phyloP scores from a whole-genome alignment of 306 rosid genomes.

The Neltuma alba region DNA sequence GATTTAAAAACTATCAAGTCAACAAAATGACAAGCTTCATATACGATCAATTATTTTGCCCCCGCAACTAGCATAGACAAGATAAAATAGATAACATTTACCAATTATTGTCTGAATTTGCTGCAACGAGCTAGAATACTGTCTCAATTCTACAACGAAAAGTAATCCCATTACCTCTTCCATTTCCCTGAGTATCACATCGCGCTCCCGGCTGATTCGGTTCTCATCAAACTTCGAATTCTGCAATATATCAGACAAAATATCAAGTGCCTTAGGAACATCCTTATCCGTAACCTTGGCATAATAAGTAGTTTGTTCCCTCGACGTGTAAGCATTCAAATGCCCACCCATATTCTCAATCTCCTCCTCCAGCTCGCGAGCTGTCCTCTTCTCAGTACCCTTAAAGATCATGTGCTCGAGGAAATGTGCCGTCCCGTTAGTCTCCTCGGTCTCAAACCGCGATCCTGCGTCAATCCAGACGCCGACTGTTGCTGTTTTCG shows the following conservation, averaged over 20 bases:
- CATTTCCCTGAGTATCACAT: conserved; percentile 91
- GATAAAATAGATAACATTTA: not conserved
- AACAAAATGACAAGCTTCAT: not conserved
- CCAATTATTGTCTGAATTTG: not conserved
- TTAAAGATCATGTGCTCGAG: conserved; percentile 97
- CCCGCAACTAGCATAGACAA: not conserved
- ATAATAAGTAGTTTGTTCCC: conserved; percentile 91
- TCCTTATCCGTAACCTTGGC: conserved; percentile 73
- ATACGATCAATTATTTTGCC: not conserved
- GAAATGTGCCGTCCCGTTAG: conserved; percentile 88
- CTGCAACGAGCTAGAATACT: not conserved
- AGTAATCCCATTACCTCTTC: conserved; percentile 68
- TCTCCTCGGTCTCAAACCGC: conserved; percentile 90
- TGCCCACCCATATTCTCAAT: conserved; percentile 99
- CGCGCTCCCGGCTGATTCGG: conserved; percentile 77
- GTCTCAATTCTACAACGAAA: not conserved
- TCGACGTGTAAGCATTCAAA: conserved; percentile 84
- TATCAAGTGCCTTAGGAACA: conserved; percentile 74
- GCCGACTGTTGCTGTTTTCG: conserved; percentile 81
- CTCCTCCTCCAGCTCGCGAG: conserved; percentile 79
- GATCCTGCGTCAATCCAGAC: conserved; percentile 98
- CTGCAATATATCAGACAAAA: conserved; percentile 86
- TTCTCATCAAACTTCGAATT: conserved; percentile 75
- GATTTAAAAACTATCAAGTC: not conserved
- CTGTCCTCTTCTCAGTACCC: conserved; percentile 82